These are phyloP conservation scores for Yamadazyma buinensis DNA, from an alignment of 1,139 yeast species.

Conservation along the genomic window DNA sequence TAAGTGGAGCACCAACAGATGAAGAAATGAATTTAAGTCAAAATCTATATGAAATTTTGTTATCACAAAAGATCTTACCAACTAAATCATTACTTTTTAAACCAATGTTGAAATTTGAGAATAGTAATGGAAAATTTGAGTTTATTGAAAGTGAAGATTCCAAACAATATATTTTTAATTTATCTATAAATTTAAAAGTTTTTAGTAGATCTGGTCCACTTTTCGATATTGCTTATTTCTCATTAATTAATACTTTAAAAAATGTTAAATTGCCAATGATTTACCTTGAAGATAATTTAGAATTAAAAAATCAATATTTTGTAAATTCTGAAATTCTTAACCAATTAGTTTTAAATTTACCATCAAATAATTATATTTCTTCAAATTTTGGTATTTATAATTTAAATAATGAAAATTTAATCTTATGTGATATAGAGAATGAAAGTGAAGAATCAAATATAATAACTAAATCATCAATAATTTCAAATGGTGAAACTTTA, in stretches of 20 bases:
- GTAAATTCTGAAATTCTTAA: constrained; percentile 9
- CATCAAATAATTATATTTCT: constrained; percentile 31
- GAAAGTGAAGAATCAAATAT: constrained; percentile 16
- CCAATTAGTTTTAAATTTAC: constrained; percentile 17
- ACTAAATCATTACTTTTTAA: constrained; percentile 18
- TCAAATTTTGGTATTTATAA: constrained; percentile 60
- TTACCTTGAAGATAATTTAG: constrained; percentile 38
- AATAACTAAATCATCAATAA: constrained; percentile 11
- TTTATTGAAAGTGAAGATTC: constrained; percentile 20
- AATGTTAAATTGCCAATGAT: constrained; percentile 64
- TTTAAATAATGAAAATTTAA: constrained; percentile 9
- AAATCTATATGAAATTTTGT: constrained; percentile 54
- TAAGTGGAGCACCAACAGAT: constrained; percentile 76
- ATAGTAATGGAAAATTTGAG: too few relatives aligned
- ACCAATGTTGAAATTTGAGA: constrained; percentile 47
- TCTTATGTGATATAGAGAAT: constrained; percentile 16
- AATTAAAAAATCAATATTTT: constrained; percentile 21
- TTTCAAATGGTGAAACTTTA: constrained; percentile 13
- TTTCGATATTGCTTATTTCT: constrained; percentile 72
- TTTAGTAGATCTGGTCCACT: constrained; percentile 81
- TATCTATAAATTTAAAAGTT: constrained; percentile 73
- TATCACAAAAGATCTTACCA: constrained; percentile 53
- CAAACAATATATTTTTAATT: constrained; percentile 51
- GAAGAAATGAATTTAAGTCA: constrained; percentile 87
- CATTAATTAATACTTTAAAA: constrained; percentile 61